Conservation (phyloP, 139 green algal genomes). For the Tetratostichococcus sp. region DNA sequence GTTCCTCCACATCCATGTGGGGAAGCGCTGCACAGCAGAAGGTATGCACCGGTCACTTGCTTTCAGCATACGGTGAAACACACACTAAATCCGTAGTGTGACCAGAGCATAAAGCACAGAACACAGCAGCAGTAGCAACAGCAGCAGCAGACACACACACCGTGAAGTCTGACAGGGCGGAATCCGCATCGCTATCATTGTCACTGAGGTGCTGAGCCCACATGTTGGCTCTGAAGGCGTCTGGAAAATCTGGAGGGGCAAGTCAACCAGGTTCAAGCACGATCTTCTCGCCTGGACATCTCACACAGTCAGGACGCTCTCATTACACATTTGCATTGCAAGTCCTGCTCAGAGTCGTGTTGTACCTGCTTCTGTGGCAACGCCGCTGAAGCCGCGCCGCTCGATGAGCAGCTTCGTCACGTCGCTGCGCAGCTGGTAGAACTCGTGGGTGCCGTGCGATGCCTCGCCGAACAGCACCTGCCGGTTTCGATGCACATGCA, state of each 20-base stretch:
- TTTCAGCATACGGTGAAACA: no score
- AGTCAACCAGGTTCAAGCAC: slow-evolving; percentile 12
- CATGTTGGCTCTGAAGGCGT: slow-evolving; percentile 45
- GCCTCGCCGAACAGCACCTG: slow-evolving; percentile 47
- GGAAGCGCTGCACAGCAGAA: slow-evolving; percentile 36
- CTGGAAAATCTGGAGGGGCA: slow-evolving; percentile 52
- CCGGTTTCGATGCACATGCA: neutral
- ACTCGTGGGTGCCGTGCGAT: slow-evolving; percentile 60
- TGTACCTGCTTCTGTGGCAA: slow-evolving; percentile 16
- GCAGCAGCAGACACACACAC: neutral
- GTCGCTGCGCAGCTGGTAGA: slow-evolving; percentile 33
- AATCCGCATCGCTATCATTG: slow-evolving; percentile 8
- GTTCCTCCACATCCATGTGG: slow-evolving; percentile 69
- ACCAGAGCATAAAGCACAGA: neutral
- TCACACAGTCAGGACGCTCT: no score
- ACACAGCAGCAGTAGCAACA: neutral
- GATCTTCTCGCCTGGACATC: slow-evolving; percentile 6
- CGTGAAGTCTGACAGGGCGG: slow-evolving; percentile 44
- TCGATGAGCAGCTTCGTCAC: neutral
- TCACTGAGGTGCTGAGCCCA: slow-evolving; percentile 38
- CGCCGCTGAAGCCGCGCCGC: slow-evolving; percentile 29
- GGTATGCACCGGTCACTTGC: neutral
- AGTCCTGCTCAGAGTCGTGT: neutral
- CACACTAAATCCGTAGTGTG: no score
- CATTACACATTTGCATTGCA: no score